Evolutionary conservation across 2,329 filamentous ascomycete species (phyloP).

Genomic region (Pseudophaeomoniella oleicola): DNA sequence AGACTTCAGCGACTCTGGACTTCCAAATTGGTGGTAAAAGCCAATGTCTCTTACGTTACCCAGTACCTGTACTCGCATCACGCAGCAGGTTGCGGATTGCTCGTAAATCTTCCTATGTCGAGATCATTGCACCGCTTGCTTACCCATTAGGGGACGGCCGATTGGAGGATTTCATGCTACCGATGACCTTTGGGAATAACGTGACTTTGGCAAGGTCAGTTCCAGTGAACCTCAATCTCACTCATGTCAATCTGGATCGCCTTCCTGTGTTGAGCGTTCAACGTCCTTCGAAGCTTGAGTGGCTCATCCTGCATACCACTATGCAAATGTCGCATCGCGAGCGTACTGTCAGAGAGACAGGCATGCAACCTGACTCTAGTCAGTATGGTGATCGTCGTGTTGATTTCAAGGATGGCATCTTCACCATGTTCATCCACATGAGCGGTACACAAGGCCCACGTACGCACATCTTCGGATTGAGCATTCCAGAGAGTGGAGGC

Average conservation of each 20-base stretch:
- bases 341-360: conserved; percentile 7
- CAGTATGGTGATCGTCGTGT: conserved; percentile 6
- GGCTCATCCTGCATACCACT: conserved; percentile 9
- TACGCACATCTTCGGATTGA: conserved; percentile 8
- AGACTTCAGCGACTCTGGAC: conserved; percentile 6
- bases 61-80: conserved; percentile 10
- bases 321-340: conserved; percentile 11
- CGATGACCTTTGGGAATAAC: conserved; percentile 4
- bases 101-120: conserved; percentile 17
- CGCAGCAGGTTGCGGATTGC: conserved; percentile 14
- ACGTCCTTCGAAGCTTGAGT: conserved; percentile 6
- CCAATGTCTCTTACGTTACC: conserved; percentile 9
- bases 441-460: conserved; percentile 8
- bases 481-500: conserved; percentile 5
- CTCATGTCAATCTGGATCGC: conserved; percentile 11
- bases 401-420: conserved; percentile 16
- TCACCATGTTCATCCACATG: conserved; percentile 13
- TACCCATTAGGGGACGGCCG: conserved; percentile 2
- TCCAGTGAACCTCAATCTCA: conserved; percentile 12
- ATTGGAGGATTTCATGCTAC: conserved; percentile 8
- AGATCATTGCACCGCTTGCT: conserved; percentile 14
- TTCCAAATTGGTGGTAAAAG: conserved; percentile 4
- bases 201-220: too few relatives aligned
- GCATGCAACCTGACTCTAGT: conserved; percentile 4
- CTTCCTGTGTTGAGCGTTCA: conserved; percentile 11